Conservation (phyloP, 2,329 filamentous ascomycete species). For the Sclerotinia nivalis region DNA sequence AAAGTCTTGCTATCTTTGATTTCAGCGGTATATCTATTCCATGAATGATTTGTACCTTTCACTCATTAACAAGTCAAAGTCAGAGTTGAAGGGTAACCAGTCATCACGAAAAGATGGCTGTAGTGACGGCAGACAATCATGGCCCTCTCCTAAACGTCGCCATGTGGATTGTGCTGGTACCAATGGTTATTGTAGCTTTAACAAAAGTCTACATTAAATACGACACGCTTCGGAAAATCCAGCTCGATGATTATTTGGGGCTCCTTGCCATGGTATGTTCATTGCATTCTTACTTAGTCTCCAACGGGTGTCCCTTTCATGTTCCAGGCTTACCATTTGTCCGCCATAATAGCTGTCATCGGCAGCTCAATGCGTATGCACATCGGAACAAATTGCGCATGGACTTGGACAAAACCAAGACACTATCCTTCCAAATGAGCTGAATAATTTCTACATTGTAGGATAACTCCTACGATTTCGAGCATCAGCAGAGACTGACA, state of each 20-base stretch:
- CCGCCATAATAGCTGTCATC: background rate
- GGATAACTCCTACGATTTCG: background rate
- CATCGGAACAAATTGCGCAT: background rate
- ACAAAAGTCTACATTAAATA: constrained; percentile 21
- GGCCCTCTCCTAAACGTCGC: constrained; percentile 19
- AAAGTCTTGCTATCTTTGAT: background rate
- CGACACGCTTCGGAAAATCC: background rate
- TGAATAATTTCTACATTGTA: background rate
- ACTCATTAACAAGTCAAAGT: background rate
- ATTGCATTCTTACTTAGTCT: background rate
- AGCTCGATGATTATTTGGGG: constrained; percentile 7
- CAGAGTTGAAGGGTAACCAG: background rate
- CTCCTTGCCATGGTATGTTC: constrained; percentile 12
- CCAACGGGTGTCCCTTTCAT: background rate
- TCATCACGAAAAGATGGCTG: constrained; percentile 8
- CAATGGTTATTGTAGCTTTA: constrained; percentile 11
- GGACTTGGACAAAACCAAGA: constrained; percentile 17
- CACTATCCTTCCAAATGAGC: background rate
- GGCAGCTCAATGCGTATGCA: constrained; percentile 13
- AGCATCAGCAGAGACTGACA: background rate
- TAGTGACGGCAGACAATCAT: constrained; percentile 12
- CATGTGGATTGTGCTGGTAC: constrained; percentile 20
- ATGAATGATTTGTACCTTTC: background rate
- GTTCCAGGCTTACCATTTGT: background rate
- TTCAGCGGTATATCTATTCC: background rate